Percentiles rank a stretch among this genome's conserved stretches.
Conservation (phyloP, 495 filamentous ascomycete genomes). For the Neurospora sp. region DNA sequence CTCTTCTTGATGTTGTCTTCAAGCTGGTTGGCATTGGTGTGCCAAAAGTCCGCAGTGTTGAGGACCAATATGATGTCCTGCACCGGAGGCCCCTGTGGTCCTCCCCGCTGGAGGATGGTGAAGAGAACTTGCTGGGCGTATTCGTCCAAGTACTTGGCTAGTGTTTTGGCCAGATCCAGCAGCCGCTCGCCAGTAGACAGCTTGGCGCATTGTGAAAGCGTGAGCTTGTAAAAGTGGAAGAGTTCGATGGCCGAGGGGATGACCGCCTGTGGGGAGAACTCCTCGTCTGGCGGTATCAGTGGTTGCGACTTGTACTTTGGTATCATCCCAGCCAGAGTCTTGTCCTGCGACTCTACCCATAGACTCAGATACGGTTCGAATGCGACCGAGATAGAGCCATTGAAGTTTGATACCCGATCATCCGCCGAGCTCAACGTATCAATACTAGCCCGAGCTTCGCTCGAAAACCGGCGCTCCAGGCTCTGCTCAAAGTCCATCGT, state of each 20-base stretch:
- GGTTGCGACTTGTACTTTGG: constrained; percentile 84
- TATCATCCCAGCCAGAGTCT: constrained; percentile 73
- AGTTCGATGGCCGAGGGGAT: constrained; percentile 91
- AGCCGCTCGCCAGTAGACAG: constrained; percentile 82
- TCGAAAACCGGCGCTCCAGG: constrained; percentile 74
- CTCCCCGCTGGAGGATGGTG: constrained; percentile 57
- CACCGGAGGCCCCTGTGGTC: constrained; percentile 48
- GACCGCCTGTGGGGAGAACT: constrained; percentile 83
- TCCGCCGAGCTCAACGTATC: constrained; percentile 80
- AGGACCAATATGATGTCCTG: constrained; percentile 78
- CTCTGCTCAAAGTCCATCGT: constrained; percentile 95
- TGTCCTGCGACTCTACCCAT: constrained; percentile 96
- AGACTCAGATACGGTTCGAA: constrained; percentile 95
- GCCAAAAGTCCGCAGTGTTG: constrained; percentile 97
- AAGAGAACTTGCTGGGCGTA: constrained; percentile 92
- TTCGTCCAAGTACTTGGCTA: constrained; percentile 89
- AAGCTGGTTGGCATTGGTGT: constrained; percentile 79
- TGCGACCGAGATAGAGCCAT: constrained; percentile 89
- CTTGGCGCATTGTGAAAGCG: constrained; percentile 89
- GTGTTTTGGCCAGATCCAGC: constrained; percentile 72
- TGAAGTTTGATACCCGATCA: constrained; percentile 69
- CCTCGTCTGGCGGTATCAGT: constrained; percentile 71
- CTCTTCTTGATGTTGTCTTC: constrained; percentile 90
- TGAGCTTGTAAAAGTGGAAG: constrained; percentile 90
- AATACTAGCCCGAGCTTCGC: constrained; percentile 70